Conservation (phyloP, 371 early-diverging fungal species). For the Apophysomyces elegans region DNA sequence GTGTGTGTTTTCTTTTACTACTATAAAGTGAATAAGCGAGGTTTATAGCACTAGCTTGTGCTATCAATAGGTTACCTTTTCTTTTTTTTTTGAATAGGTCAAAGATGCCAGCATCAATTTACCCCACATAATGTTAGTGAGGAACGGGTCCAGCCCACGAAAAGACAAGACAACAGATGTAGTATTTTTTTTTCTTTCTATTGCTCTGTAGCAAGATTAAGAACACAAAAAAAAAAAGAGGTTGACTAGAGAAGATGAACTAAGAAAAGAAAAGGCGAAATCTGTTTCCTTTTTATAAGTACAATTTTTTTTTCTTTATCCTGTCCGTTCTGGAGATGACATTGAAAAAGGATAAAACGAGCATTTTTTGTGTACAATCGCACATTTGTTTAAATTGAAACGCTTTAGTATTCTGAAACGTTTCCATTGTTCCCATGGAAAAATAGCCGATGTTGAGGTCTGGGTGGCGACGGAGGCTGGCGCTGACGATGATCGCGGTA, state of each 20-base stretch:
- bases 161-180: too few species aligned
- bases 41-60: too few species aligned
- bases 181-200: too few species aligned
- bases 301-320: not conserved
- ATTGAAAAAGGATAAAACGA: constrained; percentile 9
- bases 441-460: not conserved
- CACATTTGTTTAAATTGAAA: constrained; percentile 10
- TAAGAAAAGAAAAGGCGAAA: not conserved
- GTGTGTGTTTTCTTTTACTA: not conserved
- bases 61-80: not conserved
- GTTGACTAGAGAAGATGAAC: too few species aligned
- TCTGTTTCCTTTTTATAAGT: not conserved
- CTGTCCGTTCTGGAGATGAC: not conserved
- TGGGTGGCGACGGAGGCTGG: constrained; percentile 10
- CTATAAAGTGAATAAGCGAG: too few species aligned
- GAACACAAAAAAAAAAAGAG: too few species aligned
- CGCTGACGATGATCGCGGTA: constrained; percentile 22
- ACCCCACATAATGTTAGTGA: too few species aligned
- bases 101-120: not conserved
- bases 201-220: too few species aligned
- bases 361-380: constrained; percentile 1
- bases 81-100: not conserved
- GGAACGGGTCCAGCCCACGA: too few species aligned
- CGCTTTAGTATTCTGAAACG: constrained; percentile 11
- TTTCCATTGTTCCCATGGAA: constrained; percentile 10